phyloP scores from a whole-genome alignment of 768 basidiomycete species.

The Amanita rimosa region DNA sequence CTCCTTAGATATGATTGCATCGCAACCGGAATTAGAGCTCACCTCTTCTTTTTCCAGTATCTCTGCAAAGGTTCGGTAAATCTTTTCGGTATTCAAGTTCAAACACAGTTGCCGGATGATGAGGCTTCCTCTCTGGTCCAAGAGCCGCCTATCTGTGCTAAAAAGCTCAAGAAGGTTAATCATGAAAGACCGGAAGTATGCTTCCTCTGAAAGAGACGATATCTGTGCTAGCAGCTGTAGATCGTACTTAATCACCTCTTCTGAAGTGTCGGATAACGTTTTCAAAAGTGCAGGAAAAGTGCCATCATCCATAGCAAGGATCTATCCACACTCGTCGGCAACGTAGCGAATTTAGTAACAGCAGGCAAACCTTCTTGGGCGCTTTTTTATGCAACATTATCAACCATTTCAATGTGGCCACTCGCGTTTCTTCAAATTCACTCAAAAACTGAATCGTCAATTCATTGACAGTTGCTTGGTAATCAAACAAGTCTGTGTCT shows the following conservation, averaged over 20 bases:
- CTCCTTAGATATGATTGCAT: neutral
- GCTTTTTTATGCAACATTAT: constrained; percentile 98
- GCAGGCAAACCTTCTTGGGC: constrained; percentile 67
- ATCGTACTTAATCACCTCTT: constrained; percentile 97
- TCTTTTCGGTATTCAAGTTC: constrained; percentile 89
- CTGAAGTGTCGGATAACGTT: constrained; percentile 91
- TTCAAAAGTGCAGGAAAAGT: constrained; percentile 94
- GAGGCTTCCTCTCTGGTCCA: constrained; percentile 88
- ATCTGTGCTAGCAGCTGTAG: constrained; percentile 94
- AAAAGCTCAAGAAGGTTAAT: constrained; percentile 89
- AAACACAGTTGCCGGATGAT: constrained; percentile 93
- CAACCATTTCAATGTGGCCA: constrained; percentile 94
- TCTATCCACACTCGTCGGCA: constrained; percentile 32
- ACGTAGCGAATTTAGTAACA: neutral
- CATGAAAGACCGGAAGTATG: constrained; percentile 95
- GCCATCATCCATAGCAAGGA: constrained; percentile 91
- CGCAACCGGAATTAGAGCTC: constrained; percentile 11
- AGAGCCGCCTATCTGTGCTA: constrained; percentile 81
- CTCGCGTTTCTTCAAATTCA: constrained; percentile 93
- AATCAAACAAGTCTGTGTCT: constrained; percentile 76
- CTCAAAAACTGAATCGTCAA: constrained; percentile 90
- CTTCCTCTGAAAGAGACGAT: constrained; percentile 89
- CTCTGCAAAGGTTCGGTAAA: constrained; percentile 93
- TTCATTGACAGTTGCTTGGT: constrained; percentile 85
- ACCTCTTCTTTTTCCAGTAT: constrained; percentile 98